Conservation (phyloP, 1,284 basidiomycete species). For the Xerocomus amazonicus region DNA sequence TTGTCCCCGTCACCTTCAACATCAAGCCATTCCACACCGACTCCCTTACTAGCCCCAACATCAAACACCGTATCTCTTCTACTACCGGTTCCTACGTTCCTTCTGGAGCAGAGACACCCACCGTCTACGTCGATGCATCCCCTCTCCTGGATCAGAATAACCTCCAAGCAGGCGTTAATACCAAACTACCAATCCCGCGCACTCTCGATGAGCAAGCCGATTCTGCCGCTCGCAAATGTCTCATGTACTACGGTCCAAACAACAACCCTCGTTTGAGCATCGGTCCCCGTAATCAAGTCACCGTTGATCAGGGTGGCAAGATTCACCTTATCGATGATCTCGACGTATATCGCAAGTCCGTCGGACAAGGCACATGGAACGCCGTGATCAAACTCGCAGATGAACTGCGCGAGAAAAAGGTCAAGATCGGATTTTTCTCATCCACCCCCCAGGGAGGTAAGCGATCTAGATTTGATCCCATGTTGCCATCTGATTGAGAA, state of each 20-base stretch:
- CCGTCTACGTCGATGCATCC: conserved; percentile 54
- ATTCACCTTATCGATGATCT: conserved; percentile 78
- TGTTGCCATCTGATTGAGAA: conserved; percentile 24
- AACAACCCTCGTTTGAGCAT: conserved; percentile 79
- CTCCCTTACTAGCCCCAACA: conserved; percentile 65
- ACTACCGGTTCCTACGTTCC: conserved; percentile 70
- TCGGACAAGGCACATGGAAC: conserved; percentile 70
- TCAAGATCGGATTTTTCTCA: conserved; percentile 86
- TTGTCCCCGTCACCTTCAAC: conserved; percentile 78
- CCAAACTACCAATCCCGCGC: conserved; percentile 65
- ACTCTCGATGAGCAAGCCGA: conserved; percentile 81
- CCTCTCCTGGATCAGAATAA: conserved; percentile 40
- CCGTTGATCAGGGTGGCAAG: conserved; percentile 75
- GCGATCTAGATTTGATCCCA: conserved; percentile 18
- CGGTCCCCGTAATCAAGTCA: conserved; percentile 75
- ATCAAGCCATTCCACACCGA: conserved; percentile 79
- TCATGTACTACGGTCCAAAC: conserved; percentile 76
- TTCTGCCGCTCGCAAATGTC: conserved; percentile 74
- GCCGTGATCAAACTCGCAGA: conserved; percentile 75
- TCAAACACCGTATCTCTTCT: conserved; percentile 76
- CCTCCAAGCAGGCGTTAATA: conserved; percentile 46
- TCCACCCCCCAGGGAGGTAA: conserved; percentile 86
- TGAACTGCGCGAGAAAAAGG: conserved; percentile 76
- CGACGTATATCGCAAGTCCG: conserved; percentile 64
- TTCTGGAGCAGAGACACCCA: conserved; percentile 71